Percentiles rank a stretch among this genome's conserved stretches.
Evolutionary conservation across 83 land plant genomes (phyloP).

Genomic region (Diphasiastrum complanatum): DNA sequence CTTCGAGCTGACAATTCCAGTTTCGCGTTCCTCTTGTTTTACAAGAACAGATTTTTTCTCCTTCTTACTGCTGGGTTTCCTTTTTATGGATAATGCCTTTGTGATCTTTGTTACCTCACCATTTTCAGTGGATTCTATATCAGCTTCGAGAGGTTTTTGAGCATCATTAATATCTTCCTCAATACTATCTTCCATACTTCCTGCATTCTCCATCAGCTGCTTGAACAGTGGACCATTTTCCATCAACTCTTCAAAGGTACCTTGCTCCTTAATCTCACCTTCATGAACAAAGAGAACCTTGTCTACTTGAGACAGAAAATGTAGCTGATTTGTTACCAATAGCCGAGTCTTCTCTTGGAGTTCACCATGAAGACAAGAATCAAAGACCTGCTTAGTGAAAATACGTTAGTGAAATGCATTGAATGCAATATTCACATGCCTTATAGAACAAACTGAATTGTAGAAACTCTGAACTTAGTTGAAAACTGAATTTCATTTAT

Average conservation of each 20-base stretch:
- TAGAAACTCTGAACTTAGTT: too few species aligned
- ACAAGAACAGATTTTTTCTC: slow-evolving; percentile 66
- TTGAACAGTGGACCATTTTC: slow-evolving; percentile 60
- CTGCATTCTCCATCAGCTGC: slow-evolving; percentile 97
- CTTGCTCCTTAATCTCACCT: slow-evolving; percentile 88
- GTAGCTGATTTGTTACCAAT: slow-evolving; percentile 92
- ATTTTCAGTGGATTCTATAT: background rate
- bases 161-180: slow-evolving; percentile 33
- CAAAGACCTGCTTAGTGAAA: slow-evolving; percentile 95
- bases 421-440: too few species aligned
- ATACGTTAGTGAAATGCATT: too few species aligned
- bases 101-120: slow-evolving; percentile 10
- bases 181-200: slow-evolving; percentile 69
- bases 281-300: slow-evolving; percentile 68
- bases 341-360: slow-evolving; percentile 73
- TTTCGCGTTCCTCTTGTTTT: slow-evolving; percentile 90
- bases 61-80: slow-evolving; percentile 28
- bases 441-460: too few species aligned
- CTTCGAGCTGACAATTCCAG: slow-evolving; percentile 79
- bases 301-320: slow-evolving; percentile 89
- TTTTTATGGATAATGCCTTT: slow-evolving; percentile 16
- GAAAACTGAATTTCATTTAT: too few species aligned
- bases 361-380: slow-evolving; percentile 70
- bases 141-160: background rate
- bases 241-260: slow-evolving; percentile 77